phyloP scores from a whole-genome alignment of 176 grass and related monocot genomes.

The Cymbopogon citratus region DNA sequence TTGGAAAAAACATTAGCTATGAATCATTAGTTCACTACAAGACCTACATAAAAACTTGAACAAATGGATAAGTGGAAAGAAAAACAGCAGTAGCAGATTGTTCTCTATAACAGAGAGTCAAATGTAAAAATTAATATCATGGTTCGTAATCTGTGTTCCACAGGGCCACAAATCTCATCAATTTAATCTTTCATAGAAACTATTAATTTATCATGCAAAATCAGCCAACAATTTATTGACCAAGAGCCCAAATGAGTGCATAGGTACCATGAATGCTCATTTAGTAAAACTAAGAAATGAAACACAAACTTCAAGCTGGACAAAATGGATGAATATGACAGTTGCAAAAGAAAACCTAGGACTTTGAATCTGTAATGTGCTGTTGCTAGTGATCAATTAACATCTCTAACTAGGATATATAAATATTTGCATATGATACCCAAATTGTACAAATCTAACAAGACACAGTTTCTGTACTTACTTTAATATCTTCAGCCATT shows the following conservation, averaged over 20 bases:
- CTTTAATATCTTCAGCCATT: conserved; percentile 97
- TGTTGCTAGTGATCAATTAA: not conserved
- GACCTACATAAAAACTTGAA: conserved; percentile 17
- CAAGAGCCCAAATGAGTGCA: not conserved
- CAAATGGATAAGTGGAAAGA: conserved; percentile 9
- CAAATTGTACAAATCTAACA: not conserved
- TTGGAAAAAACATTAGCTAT: conserved; percentile 23
- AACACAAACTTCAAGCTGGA: conserved; percentile 3
- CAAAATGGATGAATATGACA: conserved; percentile 6
- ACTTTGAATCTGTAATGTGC: not conserved
- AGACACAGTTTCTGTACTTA: conserved; percentile 29
- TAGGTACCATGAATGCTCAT: not conserved
- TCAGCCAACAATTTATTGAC: not conserved
- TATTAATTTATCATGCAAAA: not conserved
- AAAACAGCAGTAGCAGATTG: not conserved
- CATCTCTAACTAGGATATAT: not conserved
- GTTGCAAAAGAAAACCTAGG: not conserved
- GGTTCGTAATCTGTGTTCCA: not conserved
- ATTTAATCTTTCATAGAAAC: not conserved
- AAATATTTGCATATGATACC: not conserved
- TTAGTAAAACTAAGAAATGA: not conserved
- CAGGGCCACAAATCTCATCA: not conserved
- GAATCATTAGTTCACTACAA: conserved; percentile 5
- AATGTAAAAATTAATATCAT: not conserved
- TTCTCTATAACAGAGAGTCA: not conserved